A percentile compares a stretch with the other conserved stretches of the same genome.
These are phyloP conservation scores for Proliferodiscus dingleyae DNA, from an alignment of 2,329 filamentous ascomycete species.

Conservation along the genomic window DNA sequence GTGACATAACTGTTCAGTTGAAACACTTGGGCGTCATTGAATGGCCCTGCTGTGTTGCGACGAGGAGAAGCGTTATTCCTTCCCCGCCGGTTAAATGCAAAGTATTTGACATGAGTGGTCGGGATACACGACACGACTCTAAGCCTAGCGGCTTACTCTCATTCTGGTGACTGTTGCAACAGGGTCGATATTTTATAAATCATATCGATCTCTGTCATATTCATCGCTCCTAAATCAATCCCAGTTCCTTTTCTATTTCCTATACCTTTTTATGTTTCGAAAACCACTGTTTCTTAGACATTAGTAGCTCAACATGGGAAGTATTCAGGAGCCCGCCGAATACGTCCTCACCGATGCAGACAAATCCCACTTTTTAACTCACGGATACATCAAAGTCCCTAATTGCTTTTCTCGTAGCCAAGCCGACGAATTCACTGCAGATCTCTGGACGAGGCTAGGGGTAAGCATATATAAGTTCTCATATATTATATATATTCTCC, in stretches of 20 bases:
- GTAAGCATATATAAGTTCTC: no score
- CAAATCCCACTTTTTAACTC: constrained; percentile 47
- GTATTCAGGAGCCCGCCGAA: constrained; percentile 3
- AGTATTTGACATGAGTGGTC: neutral
- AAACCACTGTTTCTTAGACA: no score
- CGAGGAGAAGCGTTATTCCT: neutral
- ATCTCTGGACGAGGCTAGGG: constrained; percentile 60
- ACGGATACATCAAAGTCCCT: constrained; percentile 51
- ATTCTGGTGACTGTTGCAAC: no score
- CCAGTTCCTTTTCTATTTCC: neutral
- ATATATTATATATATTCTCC: no score
- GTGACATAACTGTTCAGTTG: no score
- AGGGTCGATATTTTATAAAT: no score
- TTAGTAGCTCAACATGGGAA: constrained; percentile 13
- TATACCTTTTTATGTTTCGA: no score
- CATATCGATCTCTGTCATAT: no score
- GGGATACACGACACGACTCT: neutral
- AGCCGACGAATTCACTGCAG: constrained; percentile 42
- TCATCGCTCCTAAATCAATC: neutral
- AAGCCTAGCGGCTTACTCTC: no score
- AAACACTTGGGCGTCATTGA: no score
- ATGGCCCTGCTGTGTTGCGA: no score
- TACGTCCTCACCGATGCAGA: constrained; percentile 38
- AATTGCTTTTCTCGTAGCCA: constrained; percentile 47
- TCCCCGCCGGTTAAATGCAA: constrained; percentile 9